These are phyloP conservation scores for Pyrenula massariospora DNA, from an alignment of 495 filamentous ascomycete genomes.

Conservation along the genomic window DNA sequence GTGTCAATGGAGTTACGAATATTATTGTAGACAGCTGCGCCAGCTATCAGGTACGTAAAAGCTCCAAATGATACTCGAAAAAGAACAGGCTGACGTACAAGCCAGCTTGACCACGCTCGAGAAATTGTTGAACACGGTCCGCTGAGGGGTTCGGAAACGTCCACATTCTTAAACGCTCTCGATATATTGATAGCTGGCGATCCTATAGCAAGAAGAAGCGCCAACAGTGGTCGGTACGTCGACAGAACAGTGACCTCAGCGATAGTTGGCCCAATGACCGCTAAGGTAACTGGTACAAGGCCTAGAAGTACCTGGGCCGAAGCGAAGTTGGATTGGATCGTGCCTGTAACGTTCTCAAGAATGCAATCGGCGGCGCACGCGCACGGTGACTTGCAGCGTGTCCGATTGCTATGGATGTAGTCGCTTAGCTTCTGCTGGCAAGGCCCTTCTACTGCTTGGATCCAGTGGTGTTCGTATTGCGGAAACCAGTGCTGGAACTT, in stretches of 20 bases:
- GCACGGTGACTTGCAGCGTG: too few relatives aligned
- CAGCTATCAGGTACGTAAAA: constrained; percentile 11
- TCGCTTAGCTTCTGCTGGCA: too few relatives aligned
- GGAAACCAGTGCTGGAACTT: too few relatives aligned
- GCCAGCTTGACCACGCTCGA: not conserved
- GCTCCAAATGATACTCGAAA: not conserved
- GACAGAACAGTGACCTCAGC: constrained; percentile 10
- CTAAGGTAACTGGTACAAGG: constrained; percentile 9
- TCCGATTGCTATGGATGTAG: too few relatives aligned
- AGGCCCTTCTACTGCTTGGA: too few relatives aligned
- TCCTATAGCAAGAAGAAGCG: constrained; percentile 9
- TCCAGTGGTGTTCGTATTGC: too few relatives aligned
- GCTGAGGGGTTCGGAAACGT: too few relatives aligned
- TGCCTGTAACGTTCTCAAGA: constrained; percentile 7
- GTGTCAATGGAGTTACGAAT: constrained; percentile 9
- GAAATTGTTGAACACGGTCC: constrained; percentile 2
- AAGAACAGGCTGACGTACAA: not conserved
- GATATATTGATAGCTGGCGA: constrained; percentile 9
- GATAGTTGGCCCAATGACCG: constrained; percentile 10
- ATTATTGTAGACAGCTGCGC: constrained; percentile 10
- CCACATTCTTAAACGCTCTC: constrained; percentile 11
- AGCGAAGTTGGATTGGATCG: constrained; percentile 12
- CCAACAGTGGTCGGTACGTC: constrained; percentile 11
- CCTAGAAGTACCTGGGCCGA: constrained; percentile 14
- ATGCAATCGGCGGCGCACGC: constrained; percentile 17